Evolutionary conservation across 305 asterid species (phyloP), one percentile per base, ranked within the genome.

Genomic region (Solanum aculeatissimum): DNA sequence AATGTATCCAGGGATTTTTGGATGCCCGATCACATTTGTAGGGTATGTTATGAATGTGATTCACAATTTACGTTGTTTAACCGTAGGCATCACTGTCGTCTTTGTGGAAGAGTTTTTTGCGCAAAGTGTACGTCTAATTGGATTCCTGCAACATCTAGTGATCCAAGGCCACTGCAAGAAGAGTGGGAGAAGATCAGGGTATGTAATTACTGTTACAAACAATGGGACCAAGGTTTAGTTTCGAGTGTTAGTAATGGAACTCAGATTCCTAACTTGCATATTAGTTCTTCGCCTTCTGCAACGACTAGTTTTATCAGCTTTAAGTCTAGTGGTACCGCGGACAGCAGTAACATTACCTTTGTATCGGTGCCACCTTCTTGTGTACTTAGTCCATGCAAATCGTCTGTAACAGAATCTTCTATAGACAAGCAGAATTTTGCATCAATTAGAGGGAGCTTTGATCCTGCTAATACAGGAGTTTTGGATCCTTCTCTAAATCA

Each of bases 21-120:
- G 99, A 97, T 97, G 98, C 99, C 98, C 85, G 99, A 97, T 87
- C 89, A 92, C 88, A 95, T 98, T 83, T 97, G 99, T 91, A 90
- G 93, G 91, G 98, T 97, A 63, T 97, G 99, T 91, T 97, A 97
- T 86, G 99, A 97, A 40, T 97, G 99, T 90, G 99, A 97, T 91
- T 86, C 95, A 2, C 95, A 92, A 62, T 97, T 97, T 89, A 93
- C 95, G 5, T 89, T 94, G 90, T 91, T 95, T 80, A 95, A 97
- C 88, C 91, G 98, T 65, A 95, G 98, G 91, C 99, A 97, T 88
- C 99, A 97, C 71, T 97, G 99, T 91, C 94, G 99, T 45, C 92
- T 90, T 71, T 97, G 99, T 79, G 99, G 99, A 27, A 86, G 97
- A 47, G 91, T 97, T 79, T 97, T 97, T 88, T 97, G 99, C 83